Evolutionary conservation across 495 filamentous ascomycete species (phyloP), one percentile per base, ranked within the genome.

Genomic region (Sphaerosporella brunnea): DNA sequence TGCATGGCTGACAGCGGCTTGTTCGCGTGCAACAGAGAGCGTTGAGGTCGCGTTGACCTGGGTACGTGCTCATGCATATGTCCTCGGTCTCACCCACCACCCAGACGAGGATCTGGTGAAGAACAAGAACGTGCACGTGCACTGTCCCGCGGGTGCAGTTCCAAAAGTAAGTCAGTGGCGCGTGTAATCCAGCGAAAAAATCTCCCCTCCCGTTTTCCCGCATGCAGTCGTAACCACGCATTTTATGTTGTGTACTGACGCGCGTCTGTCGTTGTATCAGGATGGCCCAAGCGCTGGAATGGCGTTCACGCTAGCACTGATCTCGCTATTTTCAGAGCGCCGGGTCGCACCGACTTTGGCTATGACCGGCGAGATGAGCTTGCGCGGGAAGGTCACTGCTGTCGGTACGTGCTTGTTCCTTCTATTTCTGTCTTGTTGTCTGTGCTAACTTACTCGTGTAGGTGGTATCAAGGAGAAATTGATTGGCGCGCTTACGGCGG

Each of bases 401-500:
- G 58, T 61, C 38, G 58, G 58, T 61, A 47, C 40, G 56, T 48
- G 42, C n/a, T n/a, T n/a, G n/a, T n/a, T n/a, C 15, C 41, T 9
- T 44, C 19, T 41, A 36, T 23, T 35, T 43, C 10, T 37, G 15
- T 15, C 35, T 15, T 4, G 16, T 37, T 37, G 18, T 37, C 35
- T 37, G 5, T 37, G 7, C 35, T 18, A 18, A 32, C 13, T 32
- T 32, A 32, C 28, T 32, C 28, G 28, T 32, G 15, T 18, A 47
- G 90, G 90, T 18, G 90, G 92, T 19, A 96, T 96, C 65, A 94
- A 95, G 69, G 90, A 99, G 74, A 99, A 99, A 63, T 68, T 96
- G 23, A 96, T 99, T 60, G 90, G 90, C 10, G 92, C 90, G 23
- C 65, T 87, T 53, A 77, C 87, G 51, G 92, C 90, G 16, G 90